phyloP scores from a whole-genome alignment of 2,329 filamentous ascomycete species.

The Aspergillus ibericus region DNA sequence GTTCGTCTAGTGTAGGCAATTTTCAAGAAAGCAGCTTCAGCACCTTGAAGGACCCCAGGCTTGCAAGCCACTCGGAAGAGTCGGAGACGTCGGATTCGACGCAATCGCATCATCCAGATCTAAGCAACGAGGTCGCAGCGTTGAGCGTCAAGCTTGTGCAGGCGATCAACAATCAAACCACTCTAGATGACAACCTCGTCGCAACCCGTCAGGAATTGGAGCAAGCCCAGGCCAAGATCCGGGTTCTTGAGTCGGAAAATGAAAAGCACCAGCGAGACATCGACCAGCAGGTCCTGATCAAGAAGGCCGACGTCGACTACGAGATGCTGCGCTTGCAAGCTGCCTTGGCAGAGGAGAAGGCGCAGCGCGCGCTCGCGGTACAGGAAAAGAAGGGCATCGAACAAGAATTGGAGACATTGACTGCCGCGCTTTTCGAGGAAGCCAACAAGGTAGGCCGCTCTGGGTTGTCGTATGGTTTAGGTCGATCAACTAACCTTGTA shows the following conservation, averaged over 20 bases:
- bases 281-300: conserved; percentile 71
- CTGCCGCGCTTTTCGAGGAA: conserved; percentile 92
- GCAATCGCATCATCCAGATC: conserved; percentile 54
- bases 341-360: conserved; percentile 65
- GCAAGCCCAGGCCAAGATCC: conserved; percentile 65
- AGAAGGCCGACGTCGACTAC: conserved; percentile 70
- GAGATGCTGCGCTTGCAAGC: conserved; percentile 63
- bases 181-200: conserved; percentile 82
- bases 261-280: conserved; percentile 70
- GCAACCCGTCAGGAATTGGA: conserved; percentile 82
- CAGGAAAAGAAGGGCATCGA: conserved; percentile 87
- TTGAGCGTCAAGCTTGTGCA: conserved; percentile 95
- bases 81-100: conserved; percentile 34
- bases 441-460: conserved; percentile 70
- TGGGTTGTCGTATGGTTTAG: background rate
- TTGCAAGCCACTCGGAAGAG: conserved; percentile 36
- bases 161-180: conserved; percentile 94
- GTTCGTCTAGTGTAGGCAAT: conserved; percentile 30
- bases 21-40: conserved; percentile 45
- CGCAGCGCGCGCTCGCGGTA: conserved; percentile 64
- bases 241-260: conserved; percentile 67
- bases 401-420: conserved; percentile 85
- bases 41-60: conserved; percentile 48
- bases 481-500: background rate
- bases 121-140: conserved; percentile 77